Conservation (phyloP, 2,329 filamentous ascomycete species). For the Paracorniculantispora psalliotae region DNA sequence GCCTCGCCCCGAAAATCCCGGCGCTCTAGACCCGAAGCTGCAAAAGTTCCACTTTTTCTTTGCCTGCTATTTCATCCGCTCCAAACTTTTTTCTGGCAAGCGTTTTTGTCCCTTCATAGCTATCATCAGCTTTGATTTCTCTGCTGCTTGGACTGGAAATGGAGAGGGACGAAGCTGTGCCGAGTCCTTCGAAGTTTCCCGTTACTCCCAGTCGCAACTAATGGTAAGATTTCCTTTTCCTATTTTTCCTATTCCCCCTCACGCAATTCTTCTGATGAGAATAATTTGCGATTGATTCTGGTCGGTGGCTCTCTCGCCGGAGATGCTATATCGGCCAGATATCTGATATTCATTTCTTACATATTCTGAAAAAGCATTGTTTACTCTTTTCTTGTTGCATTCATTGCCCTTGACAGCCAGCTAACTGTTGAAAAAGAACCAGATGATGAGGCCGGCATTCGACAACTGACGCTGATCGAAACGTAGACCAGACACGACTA, state of each 20-base stretch:
- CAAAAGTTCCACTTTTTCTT: background rate
- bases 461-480: background rate
- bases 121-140: background rate
- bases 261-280: conserved; percentile 62
- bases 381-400: conserved; percentile 21
- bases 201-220: background rate
- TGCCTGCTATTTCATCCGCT: background rate
- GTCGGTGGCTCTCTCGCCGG: conserved; percentile 84
- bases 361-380: conserved; percentile 73
- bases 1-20: conserved; percentile 16
- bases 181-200: background rate
- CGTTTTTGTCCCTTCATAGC: background rate
- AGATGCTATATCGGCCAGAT: conserved; percentile 70
- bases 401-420: conserved; percentile 17
- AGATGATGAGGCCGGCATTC: background rate
- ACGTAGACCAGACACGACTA: background rate
- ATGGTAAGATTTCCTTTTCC: conserved; percentile 25
- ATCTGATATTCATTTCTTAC: conserved; percentile 96
- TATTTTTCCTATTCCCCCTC: conserved; percentile 11
- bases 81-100: background rate
- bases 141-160: background rate
- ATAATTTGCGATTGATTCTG: conserved; percentile 98
- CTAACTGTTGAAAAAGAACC: conserved; percentile 20
- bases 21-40: background rate
- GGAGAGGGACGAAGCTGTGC: background rate